Evolutionary conservation across 306 rosid species (phyloP).

Genomic region (Quercus suber): DNA sequence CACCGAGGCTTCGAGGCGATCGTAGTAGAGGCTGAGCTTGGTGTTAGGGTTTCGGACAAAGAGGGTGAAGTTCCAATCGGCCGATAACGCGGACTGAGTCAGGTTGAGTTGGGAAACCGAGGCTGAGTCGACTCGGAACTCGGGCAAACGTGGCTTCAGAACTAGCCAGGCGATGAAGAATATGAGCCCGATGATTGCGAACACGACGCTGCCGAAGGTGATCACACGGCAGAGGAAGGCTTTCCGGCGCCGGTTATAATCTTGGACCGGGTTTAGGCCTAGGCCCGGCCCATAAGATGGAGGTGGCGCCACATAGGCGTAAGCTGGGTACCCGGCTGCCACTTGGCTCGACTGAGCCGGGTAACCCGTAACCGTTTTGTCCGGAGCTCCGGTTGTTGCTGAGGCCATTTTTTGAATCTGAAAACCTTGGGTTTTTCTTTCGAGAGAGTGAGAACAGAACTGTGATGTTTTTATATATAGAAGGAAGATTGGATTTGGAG

Average conservation of each 20-base stretch:
- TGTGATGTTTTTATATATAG: too few relatives aligned
- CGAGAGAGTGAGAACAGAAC: too few relatives aligned
- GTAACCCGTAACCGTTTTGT: slow-evolving; percentile 26
- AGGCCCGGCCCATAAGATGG: neutral
- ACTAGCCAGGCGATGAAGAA: slow-evolving; percentile 11
- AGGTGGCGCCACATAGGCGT: neutral
- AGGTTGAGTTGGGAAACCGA: slow-evolving; percentile 7
- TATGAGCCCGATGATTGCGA: neutral
- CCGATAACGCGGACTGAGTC: slow-evolving; percentile 15
- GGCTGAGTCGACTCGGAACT: slow-evolving; percentile 29
- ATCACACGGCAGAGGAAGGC: slow-evolving; percentile 4
- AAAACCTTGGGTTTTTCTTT: too few relatives aligned
- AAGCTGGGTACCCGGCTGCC: slow-evolving; percentile 25
- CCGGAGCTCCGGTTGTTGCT: neutral
- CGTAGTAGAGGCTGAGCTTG: slow-evolving; percentile 8
- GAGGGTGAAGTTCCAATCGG: slow-evolving; percentile 25
- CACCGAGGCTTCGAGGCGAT: slow-evolving; percentile 15
- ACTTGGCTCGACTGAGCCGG: slow-evolving; percentile 12
- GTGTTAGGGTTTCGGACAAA: slow-evolving; percentile 21
- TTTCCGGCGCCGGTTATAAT: neutral
- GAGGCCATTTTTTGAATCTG: slow-evolving; percentile 12
- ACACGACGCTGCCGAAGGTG: neutral
- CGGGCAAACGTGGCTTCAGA: slow-evolving; percentile 16
- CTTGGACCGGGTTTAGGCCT: neutral
- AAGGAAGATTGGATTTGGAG: too few relatives aligned